Evolutionary conservation across 371 early-diverging fungal genomes (phyloP).

Genomic region (Funneliformis caledonium): DNA sequence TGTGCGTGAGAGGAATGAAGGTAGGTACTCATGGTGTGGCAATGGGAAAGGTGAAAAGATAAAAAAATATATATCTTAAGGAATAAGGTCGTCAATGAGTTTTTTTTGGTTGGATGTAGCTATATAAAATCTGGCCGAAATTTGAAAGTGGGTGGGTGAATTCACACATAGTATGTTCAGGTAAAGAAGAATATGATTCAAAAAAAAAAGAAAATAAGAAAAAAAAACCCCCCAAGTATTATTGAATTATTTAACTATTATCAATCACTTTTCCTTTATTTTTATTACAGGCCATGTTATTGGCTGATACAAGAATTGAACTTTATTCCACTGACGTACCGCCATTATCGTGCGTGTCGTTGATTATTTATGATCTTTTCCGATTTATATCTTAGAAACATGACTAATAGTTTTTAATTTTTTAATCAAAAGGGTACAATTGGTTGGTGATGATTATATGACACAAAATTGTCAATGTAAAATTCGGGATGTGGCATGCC

Average conservation of each 20-base stretch:
- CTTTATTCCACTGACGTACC: constrained; percentile 55
- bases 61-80: not conserved
- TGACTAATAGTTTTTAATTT: not conserved
- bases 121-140: not conserved
- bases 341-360: constrained; percentile 47
- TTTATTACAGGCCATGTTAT: constrained; percentile 50
- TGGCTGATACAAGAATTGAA: constrained; percentile 54
- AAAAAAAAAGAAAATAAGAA: not conserved
- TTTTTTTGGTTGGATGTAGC: not conserved
- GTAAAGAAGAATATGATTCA: constrained; percentile 50
- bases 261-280: constrained; percentile 45
- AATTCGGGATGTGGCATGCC: constrained; percentile 93
- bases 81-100: constrained; percentile 23
- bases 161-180: constrained; percentile 4
- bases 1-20: constrained; percentile 42
- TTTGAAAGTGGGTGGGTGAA: not conserved
- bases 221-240: constrained; percentile 35
- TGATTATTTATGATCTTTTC: constrained; percentile 3
- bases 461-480: constrained; percentile 92
- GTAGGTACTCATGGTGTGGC: constrained; percentile 13
- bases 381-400: not conserved
- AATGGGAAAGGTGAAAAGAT: not conserved
- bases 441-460: constrained; percentile 87
- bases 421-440: constrained; percentile 72
- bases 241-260: constrained; percentile 45